phyloP scores from a whole-genome alignment of 441 rosid genomes.

The Croton laevigatus region DNA sequence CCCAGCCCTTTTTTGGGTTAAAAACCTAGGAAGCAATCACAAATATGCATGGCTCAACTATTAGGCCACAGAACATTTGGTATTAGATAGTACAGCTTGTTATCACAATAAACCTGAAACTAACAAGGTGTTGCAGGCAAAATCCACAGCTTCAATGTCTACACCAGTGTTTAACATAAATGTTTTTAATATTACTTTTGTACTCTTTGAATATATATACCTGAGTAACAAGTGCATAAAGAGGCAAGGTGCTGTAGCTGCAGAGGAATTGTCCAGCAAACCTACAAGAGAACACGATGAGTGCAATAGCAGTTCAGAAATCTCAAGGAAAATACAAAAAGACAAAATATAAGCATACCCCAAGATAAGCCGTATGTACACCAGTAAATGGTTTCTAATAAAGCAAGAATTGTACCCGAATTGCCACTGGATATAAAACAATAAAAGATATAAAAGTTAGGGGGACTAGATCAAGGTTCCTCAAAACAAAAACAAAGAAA shows the following conservation, averaged over 20 bases:
- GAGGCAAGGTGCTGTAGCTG: slow-evolving; percentile 92
- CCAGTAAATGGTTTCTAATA: slow-evolving; percentile 65
- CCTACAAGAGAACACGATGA: slow-evolving; percentile 40
- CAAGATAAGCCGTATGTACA: slow-evolving; percentile 63
- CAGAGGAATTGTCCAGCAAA: slow-evolving; percentile 90
- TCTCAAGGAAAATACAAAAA: slow-evolving; percentile 37
- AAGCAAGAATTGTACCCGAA: slow-evolving; percentile 80
- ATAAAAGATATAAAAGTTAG: slow-evolving; percentile 10
- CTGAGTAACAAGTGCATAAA: slow-evolving; percentile 85
- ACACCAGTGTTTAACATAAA: neutral
- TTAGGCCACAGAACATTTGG: neutral
- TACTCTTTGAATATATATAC: slow-evolving; percentile 25
- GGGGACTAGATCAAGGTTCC: slow-evolving; percentile 6
- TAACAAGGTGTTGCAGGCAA: neutral
- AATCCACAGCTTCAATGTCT: neutral
- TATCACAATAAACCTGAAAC: neutral
- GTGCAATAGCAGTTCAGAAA: slow-evolving; percentile 37
- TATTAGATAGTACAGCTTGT: neutral
- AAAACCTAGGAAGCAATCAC: neutral
- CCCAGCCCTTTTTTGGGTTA: neutral
- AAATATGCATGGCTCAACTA: neutral
- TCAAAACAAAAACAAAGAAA: neutral
- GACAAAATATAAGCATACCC: slow-evolving; percentile 49
- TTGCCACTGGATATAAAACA: slow-evolving; percentile 47
- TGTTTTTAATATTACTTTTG: neutral